Conservation (phyloP, 805 yeast genomes). For the Monosporozyma siamensis region DNA sequence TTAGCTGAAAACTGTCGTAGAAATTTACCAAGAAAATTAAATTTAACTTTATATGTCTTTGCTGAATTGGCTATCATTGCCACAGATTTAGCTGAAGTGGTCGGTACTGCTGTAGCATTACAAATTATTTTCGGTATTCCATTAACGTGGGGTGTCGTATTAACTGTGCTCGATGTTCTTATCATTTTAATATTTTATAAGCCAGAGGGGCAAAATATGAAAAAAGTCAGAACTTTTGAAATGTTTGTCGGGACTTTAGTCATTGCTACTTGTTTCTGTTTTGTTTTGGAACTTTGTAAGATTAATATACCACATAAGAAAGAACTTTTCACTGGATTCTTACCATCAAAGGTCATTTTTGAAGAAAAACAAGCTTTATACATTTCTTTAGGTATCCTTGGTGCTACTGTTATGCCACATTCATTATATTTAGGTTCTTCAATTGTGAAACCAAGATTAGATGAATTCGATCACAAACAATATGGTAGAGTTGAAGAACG, state of each 20-base stretch:
- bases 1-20: slow-evolving; percentile 79
- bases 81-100: slow-evolving; percentile 89
- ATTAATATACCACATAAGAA: slow-evolving; percentile 45
- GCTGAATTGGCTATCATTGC: slow-evolving; percentile 87
- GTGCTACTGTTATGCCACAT: slow-evolving; percentile 96
- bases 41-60: slow-evolving; percentile 49
- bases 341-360: slow-evolving; percentile 54
- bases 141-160: slow-evolving; percentile 58
- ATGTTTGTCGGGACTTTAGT: slow-evolving; percentile 64
- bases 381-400: slow-evolving; percentile 73
- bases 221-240: slow-evolving; percentile 69
- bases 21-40: slow-evolving; percentile 55
- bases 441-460: slow-evolving; percentile 73
- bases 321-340: slow-evolving; percentile 53
- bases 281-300: slow-evolving; percentile 56
- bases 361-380: slow-evolving; percentile 65
- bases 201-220: slow-evolving; percentile 65
- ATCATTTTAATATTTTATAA: slow-evolving; percentile 69
- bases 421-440: slow-evolving; percentile 79
- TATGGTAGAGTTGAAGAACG: slow-evolving; percentile 42
- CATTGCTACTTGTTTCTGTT: slow-evolving; percentile 64
- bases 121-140: slow-evolving; percentile 72
- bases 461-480: slow-evolving; percentile 57
- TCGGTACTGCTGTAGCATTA: slow-evolving; percentile 83
- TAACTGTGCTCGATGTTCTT: slow-evolving; percentile 77